Base-by-base conservation (phyloP, 164 flowering plant genomes). In the Nymphaea thermarum region DNA sequence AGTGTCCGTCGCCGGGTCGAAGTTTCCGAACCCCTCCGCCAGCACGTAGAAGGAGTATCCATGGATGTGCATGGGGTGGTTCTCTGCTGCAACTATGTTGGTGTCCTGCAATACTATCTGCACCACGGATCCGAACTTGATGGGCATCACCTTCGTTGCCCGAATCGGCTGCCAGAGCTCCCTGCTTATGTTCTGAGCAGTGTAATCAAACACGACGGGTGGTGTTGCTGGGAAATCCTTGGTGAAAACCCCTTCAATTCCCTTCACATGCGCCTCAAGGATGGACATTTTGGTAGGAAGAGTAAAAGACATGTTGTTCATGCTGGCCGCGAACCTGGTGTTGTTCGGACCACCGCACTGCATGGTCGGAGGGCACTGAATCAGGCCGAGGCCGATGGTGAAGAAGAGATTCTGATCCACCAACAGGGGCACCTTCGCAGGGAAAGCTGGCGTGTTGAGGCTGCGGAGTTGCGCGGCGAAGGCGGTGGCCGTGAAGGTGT, bases 41-140 rank as follows among this genome's bases (percentile, higher is more conserved):
- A 93, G 68, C 1, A 90, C 80, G 43, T 74, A 89, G 83, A 93
- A 88, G 57, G 84, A 79, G 72, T 87, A 83, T 3, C 98, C 98
- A 73, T 93, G 98, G 17, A 93, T 82, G 76, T 93, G 98, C 78
- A 90, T 85, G 0, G 98, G 98, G 66, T 93, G 98, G 65, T 89
- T 85, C 71, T 93, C 98, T 1, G 83, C 78, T 0, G 86, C 70
- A 62, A 85, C 76, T 12, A 93, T 88, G 41, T 77, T 84, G 2
- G 95, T 88, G 44, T 80, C 96, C 74, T 90, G 98, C n/a, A 90
- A 67, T 47, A 93, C 89, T 3, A 90, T 64, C 64, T 90, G 93
- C 42, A 93, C 91, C 0, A 6, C 73, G 8, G 91, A 72, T 3
- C 90, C 89, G 66, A 66, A 93, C 75, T 84, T 87, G 60, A 93